phyloP scores from a whole-genome alignment of 257 asterid genomes.

The Fraxinus cuspidata region DNA sequence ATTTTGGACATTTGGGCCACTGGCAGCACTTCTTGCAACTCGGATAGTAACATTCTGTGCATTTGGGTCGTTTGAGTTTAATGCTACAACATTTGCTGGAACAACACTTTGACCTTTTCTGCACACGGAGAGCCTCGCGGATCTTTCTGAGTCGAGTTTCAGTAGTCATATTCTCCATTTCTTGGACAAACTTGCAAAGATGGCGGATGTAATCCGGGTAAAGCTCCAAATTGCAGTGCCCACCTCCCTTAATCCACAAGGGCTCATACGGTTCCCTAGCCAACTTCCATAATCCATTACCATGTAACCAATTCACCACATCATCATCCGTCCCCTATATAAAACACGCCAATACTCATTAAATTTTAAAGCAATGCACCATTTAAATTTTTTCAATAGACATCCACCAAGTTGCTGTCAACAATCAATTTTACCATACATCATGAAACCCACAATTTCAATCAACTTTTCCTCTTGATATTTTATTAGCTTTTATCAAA shows the following conservation, averaged over 20 bases:
- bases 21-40: conserved; percentile 46
- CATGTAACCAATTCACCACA: conserved; percentile 91
- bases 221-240: conserved; percentile 98
- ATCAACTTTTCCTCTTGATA: not conserved
- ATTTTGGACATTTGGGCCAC: conserved; percentile 50
- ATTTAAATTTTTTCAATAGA: not conserved
- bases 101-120: conserved; percentile 37
- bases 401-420: not conserved
- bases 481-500: too few species aligned
- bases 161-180: conserved; percentile 90
- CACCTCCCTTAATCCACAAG: conserved; percentile 97
- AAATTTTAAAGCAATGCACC: not conserved
- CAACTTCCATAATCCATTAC: conserved; percentile 81
- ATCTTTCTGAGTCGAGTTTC: conserved; percentile 62
- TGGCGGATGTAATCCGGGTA: conserved; percentile 93
- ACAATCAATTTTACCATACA: too few species aligned
- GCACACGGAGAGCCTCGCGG: conserved; percentile 41
- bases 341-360: not conserved
- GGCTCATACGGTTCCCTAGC: conserved; percentile 93
- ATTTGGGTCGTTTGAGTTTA: conserved; percentile 45
- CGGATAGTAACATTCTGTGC: conserved; percentile 40
- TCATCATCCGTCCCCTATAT: conserved; percentile 96
- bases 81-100: conserved; percentile 49
- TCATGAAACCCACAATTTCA: too few species aligned
- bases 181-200: conserved; percentile 75